Percentiles rank a stretch among this genome's conserved stretches.
Evolutionary conservation across 306 rosid species (phyloP).

Genomic region (Prunus dulcis): DNA sequence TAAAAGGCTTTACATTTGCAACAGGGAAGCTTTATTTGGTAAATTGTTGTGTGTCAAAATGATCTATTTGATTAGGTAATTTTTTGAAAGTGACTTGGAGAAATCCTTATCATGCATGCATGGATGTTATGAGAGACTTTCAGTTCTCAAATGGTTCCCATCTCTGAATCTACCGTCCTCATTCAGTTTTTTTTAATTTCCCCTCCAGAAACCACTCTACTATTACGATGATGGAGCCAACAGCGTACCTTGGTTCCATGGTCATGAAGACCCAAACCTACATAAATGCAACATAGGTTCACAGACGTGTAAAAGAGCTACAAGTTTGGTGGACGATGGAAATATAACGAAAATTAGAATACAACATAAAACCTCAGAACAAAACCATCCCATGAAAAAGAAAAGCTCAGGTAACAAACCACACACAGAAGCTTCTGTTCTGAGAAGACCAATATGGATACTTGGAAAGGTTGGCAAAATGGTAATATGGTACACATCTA

Average conservation of each 20-base stretch:
- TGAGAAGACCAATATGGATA: conserved; percentile 17
- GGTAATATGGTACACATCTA: conserved; percentile 22
- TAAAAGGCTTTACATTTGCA: conserved; percentile 5
- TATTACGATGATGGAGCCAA: not conserved
- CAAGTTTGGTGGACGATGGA: not conserved
- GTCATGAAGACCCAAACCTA: no score
- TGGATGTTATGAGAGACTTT: no score
- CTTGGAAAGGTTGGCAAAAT: conserved; percentile 7
- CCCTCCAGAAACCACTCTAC: no score
- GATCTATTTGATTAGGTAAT: no score
- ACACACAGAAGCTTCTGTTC: conserved; percentile 7
- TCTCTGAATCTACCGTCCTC: no score
- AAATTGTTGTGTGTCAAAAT: not conserved
- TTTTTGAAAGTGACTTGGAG: not conserved
- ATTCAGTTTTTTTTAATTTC: no score
- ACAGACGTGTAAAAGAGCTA: not conserved
- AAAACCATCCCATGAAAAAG: not conserved
- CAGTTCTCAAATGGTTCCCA: no score
- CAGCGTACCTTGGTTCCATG: not conserved
- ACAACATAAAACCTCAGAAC: not conserved
- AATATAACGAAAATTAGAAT: not conserved
- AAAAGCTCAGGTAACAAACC: conserved; percentile 4
- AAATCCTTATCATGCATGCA: not conserved
- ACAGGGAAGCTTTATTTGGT: not conserved
- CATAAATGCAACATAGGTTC: no score